These are phyloP conservation scores for Begonia fuchsioides DNA, from an alignment of 306 rosid genomes.

Conservation along the genomic window DNA sequence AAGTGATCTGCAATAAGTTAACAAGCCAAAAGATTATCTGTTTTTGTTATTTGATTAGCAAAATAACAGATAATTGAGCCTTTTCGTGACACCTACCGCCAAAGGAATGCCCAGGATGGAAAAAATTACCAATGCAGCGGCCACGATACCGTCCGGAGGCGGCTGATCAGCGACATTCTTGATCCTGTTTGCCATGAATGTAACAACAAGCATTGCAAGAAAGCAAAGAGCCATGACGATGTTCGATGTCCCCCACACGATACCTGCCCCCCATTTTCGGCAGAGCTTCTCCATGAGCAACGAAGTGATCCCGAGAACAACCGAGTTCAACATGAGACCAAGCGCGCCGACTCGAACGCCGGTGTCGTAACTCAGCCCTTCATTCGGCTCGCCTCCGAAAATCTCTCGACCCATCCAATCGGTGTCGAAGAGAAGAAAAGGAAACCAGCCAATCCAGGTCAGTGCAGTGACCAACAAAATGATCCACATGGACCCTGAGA, in stretches of 20 bases:
- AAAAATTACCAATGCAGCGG: slow-evolving; percentile 43
- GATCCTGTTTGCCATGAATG: slow-evolving; percentile 38
- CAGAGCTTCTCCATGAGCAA: slow-evolving; percentile 72
- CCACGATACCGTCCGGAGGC: slow-evolving; percentile 53
- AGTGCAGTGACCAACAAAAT: slow-evolving; percentile 57
- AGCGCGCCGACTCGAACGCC: slow-evolving; percentile 85
- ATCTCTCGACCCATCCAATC: slow-evolving; percentile 98
- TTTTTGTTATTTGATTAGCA: no score
- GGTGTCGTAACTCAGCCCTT: slow-evolving; percentile 37
- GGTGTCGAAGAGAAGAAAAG: slow-evolving; percentile 75
- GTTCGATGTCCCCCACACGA: slow-evolving; percentile 76
- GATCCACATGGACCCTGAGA: slow-evolving; percentile 49
- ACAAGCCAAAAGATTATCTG: no score
- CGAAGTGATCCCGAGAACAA: slow-evolving; percentile 79
- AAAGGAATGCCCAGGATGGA: slow-evolving; percentile 71
- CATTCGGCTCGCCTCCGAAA: slow-evolving; percentile 77
- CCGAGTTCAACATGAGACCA: slow-evolving; percentile 78
- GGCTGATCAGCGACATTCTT: slow-evolving; percentile 28
- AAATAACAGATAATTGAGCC: not conserved
- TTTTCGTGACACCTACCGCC: slow-evolving; percentile 35
- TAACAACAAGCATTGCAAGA: slow-evolving; percentile 53
- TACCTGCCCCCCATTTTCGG: slow-evolving; percentile 70
- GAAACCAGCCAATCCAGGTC: slow-evolving; percentile 88
- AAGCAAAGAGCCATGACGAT: slow-evolving; percentile 68
- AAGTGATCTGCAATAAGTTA: slow-evolving; percentile 63